phyloP scores from a whole-genome alignment of 176 grass and related monocot species.

The Eleusine coracana region DNA sequence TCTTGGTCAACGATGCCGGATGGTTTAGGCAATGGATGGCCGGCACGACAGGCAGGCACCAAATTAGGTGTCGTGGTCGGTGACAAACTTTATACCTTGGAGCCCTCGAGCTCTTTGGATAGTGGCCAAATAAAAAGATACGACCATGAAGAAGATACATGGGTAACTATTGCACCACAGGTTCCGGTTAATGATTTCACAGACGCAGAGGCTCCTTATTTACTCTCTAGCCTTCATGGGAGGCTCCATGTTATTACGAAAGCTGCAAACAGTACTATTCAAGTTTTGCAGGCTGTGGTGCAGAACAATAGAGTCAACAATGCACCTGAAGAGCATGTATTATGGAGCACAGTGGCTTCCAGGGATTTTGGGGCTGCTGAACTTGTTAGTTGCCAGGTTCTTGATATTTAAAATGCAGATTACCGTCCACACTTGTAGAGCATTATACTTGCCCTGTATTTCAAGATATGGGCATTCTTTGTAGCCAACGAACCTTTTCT shows the following conservation, averaged over 20 bases:
- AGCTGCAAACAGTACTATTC: slow-evolving; percentile 49
- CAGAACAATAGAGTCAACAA: slow-evolving; percentile 29
- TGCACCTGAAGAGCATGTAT: slow-evolving; percentile 26
- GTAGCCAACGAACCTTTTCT: background rate
- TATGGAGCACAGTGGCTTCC: slow-evolving; percentile 65
- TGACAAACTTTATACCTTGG: slow-evolving; percentile 73
- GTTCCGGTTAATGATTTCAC: slow-evolving; percentile 72
- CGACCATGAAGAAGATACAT: slow-evolving; percentile 59
- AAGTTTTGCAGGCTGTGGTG: slow-evolving; percentile 55
- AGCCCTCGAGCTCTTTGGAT: slow-evolving; percentile 73
- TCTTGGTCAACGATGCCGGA: slow-evolving; percentile 71
- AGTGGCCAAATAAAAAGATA: slow-evolving; percentile 80
- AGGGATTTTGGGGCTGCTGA: slow-evolving; percentile 78
- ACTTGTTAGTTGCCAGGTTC: slow-evolving; percentile 84
- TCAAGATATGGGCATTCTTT: background rate
- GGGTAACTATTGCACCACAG: slow-evolving; percentile 54
- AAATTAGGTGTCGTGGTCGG: slow-evolving; percentile 72
- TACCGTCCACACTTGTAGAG: background rate
- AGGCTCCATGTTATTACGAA: slow-evolving; percentile 82
- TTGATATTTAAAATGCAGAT: slow-evolving; percentile 51
- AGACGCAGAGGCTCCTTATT: slow-evolving; percentile 77
- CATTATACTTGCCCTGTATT: background rate
- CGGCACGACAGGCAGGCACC: slow-evolving; percentile 76
- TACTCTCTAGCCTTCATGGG: slow-evolving; percentile 67
- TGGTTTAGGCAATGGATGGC: slow-evolving; percentile 89